Base-by-base conservation (phyloP, 2,329 filamentous ascomycete species). In the Epichloe aotearoae region DNA sequence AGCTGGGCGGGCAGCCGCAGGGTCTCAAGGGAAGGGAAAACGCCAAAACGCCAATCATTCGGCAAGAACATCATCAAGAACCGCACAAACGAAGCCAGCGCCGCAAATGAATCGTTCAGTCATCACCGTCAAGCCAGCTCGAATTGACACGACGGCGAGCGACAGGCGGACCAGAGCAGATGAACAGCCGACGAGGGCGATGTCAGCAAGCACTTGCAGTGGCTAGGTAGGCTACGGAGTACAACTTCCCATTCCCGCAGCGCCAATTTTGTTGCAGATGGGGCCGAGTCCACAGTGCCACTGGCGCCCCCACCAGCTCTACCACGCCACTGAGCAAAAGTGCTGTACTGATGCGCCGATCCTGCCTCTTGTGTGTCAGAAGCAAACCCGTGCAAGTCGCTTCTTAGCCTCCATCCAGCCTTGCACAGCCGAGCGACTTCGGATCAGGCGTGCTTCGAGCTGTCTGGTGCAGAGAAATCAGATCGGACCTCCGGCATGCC, bases 271-370 rank as follows among this genome's bases (percentile, higher is more conserved):
- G 47, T 5, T 26, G 47, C 49, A 37, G 17, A 26, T 17, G 44
- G 50, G 34, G 15, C 38, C 23, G 36, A 33, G 33, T n/a, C 26
- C 12, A 33, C 17, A 30, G 44, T 20, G 46, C 50, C 33, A 51
- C 50, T 34, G 23, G 37, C 30, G 45, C 15, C 50, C 46, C 50
- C 50, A 48, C 50, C 33, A 40, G 14, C 39, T 15, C 30, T 36
- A 38, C 40, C 33, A 30, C 26, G 15, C 33, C 34, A 23, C 23
- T 19, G n/a, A 3, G 19, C 40, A 19, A 19, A 8, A 20, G 39
- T 19, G 10, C 15, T 19, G 38, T 11, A 5, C 33, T 47, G 34
- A 8, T 33, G 19, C 42, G 42, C 42, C 26, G 42, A 17, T 43
- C 20, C 6, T 5, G 17, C 20, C n/a, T 20, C 19, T 30, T 30